Percentiles rank a stretch among this genome's conserved stretches.
Conservation (phyloP, 139 green algal species). For the Picochlorum sp. region DNA sequence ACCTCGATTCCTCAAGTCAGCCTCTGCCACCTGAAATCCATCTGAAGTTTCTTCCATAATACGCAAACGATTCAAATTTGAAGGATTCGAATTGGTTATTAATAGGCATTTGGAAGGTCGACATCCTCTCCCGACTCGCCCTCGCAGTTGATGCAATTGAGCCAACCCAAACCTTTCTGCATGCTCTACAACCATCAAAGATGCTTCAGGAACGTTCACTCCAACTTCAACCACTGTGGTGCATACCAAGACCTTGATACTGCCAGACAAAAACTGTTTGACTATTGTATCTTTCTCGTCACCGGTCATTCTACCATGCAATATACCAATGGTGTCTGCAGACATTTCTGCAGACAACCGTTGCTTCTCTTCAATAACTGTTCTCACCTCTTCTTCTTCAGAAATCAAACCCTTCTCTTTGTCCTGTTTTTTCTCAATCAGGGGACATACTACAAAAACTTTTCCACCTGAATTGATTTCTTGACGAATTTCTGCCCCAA, state of each 20-base stretch:
- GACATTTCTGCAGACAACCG: conserved; percentile 33
- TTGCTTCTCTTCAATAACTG: conserved; percentile 28
- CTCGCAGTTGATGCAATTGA: conserved; percentile 89
- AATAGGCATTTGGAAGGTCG: conserved; percentile 31
- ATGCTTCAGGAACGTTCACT: conserved; percentile 80
- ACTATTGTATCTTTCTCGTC: conserved; percentile 49
- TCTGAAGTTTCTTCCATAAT: conserved; percentile 49
- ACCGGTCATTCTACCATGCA: conserved; percentile 56
- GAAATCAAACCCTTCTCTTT: not conserved
- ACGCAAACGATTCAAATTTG: conserved; percentile 8
- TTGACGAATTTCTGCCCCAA: conserved; percentile 30
- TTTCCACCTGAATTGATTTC: conserved; percentile 43
- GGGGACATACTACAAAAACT: conserved; percentile 43
- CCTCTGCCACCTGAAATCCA: conserved; percentile 70
- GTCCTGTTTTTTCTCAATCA: conserved; percentile 42
- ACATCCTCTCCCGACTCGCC: conserved; percentile 57
- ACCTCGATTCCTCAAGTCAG: conserved; percentile 56
- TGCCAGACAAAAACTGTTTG: conserved; percentile 41
- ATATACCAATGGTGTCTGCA: conserved; percentile 38
- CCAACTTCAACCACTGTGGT: conserved; percentile 87
- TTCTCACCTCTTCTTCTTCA: not conserved
- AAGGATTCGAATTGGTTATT: not conserved
- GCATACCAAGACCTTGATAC: conserved; percentile 59
- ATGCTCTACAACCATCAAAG: conserved; percentile 86
- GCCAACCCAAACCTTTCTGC: conserved; percentile 88